These are phyloP conservation scores for Myriosclerotinia scirpicola DNA, from an alignment of 2,329 filamentous ascomycete genomes.

Conservation along the genomic window DNA sequence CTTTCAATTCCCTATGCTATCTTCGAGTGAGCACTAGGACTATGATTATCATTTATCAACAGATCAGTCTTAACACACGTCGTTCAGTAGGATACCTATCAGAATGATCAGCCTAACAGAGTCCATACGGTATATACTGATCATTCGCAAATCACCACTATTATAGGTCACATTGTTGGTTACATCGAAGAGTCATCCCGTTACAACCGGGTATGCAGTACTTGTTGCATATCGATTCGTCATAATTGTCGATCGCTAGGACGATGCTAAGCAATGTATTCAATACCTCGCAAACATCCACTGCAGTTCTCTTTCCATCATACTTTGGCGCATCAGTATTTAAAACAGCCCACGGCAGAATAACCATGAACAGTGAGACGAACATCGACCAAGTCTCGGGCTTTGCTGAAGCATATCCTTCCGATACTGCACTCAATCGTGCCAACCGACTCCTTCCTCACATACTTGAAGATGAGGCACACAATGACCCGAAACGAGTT, in stretches of 20 bases:
- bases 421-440: slow-evolving; percentile 4
- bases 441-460: slow-evolving; percentile 26
- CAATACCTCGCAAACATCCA: neutral
- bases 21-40: neutral
- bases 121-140: no score
- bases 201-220: neutral
- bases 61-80: neutral
- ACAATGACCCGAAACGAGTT: slow-evolving; percentile 21
- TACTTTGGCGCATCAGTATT: neutral
- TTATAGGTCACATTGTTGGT: neutral
- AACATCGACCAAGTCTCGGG: neutral
- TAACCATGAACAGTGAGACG: neutral
- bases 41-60: neutral
- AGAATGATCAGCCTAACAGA: no score
- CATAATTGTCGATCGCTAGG: neutral
- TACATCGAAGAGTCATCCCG: neutral
- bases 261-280: neutral
- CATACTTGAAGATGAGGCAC: slow-evolving; percentile 27
- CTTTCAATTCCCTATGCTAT: neutral
- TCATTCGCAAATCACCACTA: neutral
- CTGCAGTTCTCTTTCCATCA: neutral
- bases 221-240: neutral
- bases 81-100: neutral
- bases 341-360: neutral
- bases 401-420: neutral